Conservation (phyloP, 768 basidiomycete species). For the Chlorophyllum brunneum region DNA sequence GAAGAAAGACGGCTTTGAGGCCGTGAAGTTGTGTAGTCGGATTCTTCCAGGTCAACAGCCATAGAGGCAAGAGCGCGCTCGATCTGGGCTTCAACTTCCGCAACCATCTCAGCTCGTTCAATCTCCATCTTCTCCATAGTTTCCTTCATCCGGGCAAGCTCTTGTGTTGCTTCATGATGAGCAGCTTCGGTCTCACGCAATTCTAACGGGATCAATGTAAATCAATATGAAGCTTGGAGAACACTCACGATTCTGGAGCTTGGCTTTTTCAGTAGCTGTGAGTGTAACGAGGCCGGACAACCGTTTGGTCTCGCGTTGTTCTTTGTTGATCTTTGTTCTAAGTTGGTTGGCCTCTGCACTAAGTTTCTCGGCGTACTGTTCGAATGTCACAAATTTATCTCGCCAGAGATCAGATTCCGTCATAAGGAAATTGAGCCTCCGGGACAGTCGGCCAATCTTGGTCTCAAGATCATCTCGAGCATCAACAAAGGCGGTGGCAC, state of each 20-base stretch:
- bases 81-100: conserved; percentile 91
- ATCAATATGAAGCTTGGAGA: not conserved
- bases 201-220: conserved; percentile 39
- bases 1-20: conserved; percentile 65
- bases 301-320: conserved; percentile 84
- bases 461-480: conserved; percentile 92
- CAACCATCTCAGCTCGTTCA: conserved; percentile 85
- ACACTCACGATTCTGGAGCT: conserved; percentile 72
- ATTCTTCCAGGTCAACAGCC: conserved; percentile 77
- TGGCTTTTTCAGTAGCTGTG: conserved; percentile 74
- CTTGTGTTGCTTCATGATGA: conserved; percentile 74
- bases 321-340: conserved; percentile 84
- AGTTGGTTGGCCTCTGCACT: conserved; percentile 84
- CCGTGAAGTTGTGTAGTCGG: conserved; percentile 69
- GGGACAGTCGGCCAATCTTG: conserved; percentile 83
- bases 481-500: conserved; percentile 93
- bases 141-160: conserved; percentile 79
- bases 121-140: conserved; percentile 86
- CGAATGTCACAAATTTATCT: conserved; percentile 92
- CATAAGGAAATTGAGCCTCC: conserved; percentile 88
- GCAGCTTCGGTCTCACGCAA: conserved; percentile 78
- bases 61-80: conserved; percentile 82
- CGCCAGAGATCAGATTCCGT: conserved; percentile 89
- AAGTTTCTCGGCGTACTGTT: conserved; percentile 89
- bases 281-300: conserved; percentile 75